Evolutionary conservation across 2,329 filamentous ascomycete genomes (phyloP).

Genomic region (Dothiorella sarmentorum): DNA sequence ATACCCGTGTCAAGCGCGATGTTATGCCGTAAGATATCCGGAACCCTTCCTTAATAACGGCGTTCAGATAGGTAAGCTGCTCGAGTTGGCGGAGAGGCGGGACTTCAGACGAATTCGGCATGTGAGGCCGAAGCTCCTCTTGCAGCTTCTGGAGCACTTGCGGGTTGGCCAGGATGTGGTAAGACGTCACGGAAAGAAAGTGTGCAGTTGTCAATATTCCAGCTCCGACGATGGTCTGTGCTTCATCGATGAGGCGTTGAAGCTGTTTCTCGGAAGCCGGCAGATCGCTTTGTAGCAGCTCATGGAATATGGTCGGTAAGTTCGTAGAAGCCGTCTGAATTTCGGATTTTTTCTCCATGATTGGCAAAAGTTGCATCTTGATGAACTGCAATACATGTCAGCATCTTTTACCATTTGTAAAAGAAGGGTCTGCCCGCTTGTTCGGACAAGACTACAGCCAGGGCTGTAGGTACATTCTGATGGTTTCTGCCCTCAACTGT

Average conservation of each 20-base stretch:
- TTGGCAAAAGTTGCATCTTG: not conserved
- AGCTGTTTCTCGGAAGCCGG: conserved; percentile 23
- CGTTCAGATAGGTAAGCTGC: conserved; percentile 23
- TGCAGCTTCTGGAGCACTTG: conserved; percentile 29
- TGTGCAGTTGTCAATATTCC: conserved; percentile 39
- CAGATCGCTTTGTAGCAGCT: conserved; percentile 27
- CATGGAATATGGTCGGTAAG: conserved; percentile 31
- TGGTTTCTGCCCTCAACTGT: too few relatives aligned
- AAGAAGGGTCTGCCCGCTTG: too few relatives aligned
- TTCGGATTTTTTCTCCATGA: conserved; percentile 1
- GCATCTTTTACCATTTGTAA: too few relatives aligned
- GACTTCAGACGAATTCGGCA: not conserved
- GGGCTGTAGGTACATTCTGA: too few relatives aligned
- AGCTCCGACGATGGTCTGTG: conserved; percentile 30
- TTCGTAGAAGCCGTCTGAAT: not conserved
- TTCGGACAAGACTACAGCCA: too few relatives aligned
- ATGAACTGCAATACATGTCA: conserved; percentile 2
- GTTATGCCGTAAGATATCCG: conserved; percentile 24
- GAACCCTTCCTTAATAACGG: conserved; percentile 24
- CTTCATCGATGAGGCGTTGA: conserved; percentile 21
- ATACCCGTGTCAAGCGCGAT: conserved; percentile 22
- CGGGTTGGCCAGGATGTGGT: conserved; percentile 36
- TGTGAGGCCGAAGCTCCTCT: conserved; percentile 31
- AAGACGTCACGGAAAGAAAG: conserved; percentile 35
- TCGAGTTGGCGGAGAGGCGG: conserved; percentile 11